Base-by-base conservation (phyloP, 192 early-diverging fungal genomes). In the Backusella australiensis region DNA sequence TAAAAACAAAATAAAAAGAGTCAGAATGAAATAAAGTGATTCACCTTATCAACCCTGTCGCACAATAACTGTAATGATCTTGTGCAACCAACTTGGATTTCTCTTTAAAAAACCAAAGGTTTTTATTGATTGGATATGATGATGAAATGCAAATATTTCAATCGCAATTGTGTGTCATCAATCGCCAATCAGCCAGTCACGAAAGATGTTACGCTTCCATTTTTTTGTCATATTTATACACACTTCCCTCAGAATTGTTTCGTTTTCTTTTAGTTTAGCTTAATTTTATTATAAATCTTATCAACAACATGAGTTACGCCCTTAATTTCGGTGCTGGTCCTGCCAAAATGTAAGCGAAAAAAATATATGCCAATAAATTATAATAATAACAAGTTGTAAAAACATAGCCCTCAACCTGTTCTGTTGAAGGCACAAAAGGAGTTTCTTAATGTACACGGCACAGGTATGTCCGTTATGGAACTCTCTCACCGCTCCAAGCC, bases 251-350 rank as follows among this genome's bases (percentile, higher is more conserved):
- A 9, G 11, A 63, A 14, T 63, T 63, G 3, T 12, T 63, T 53
- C 29, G 17, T 19, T 29, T 29, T 29, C 53, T 56, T 56, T 32
- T 32, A 32, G 32, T 3, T 3, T 32, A 32, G 32, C 32, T 32
- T 56, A 21, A 9, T 63, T 63, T 63, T 63, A 29, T 29, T 63
- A 29, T 63, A 29, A 11, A 29, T 63, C 11, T 26, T 29, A 63
- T 63, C 26, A 49, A 7, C 46, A 49, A 49, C 46, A 63, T 63
- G 56, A 63, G 56, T 70, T 74, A 80, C 42, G 90, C 89, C 72
- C 89, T 86, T 84, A 95, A 95, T 86, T 95, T 94, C 84, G 91
- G 92, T 36, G 96, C 98, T 17, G 98, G 98, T 19, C 98, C 98
- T 2, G 96, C 94, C 56, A 89, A 92, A 56, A 92, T 99, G 83